Base-by-base conservation (phyloP, 345 rosid genomes). In the Salix purpurea region DNA sequence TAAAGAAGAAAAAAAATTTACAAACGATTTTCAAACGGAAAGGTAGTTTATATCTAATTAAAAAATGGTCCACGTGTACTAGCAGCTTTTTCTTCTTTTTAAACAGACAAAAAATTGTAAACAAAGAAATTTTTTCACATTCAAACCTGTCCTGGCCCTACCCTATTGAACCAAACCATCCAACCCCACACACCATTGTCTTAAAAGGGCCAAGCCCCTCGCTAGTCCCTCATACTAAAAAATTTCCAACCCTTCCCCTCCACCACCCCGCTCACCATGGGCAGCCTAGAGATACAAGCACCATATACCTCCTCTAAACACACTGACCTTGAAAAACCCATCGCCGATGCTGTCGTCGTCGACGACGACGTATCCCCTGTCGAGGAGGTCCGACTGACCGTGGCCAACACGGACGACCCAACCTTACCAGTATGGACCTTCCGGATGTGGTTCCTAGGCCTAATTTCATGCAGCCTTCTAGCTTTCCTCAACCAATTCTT, bases 401-500 rank as follows among this genome's bases (percentile, higher is more conserved):
- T 94, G 6, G 74, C 85, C 71, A 90, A 87, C 89, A 83, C 92
- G 40, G 98, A 92, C 81, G 96, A 94, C 70, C 91, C 90, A 0
- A 84, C 87, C 34, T 88, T 89, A 26, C 93, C 98, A 2, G 93
- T 92, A 32, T 92, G 97, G 96, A 94, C 98, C 19, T 94, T 92
- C 76, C 83, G 98, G 71, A 91, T 92, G 96, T 94, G 97, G 97
- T 82, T 87, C 79, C 69, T 94, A 71, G 97, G 98, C 30, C 71
- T 94, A 8, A 2, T 88, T 6, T 90, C 96, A 6, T 94, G 98
- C 40, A 78, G 81, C 2, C 90, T 92, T 39, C 91, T 94, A 11
- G 89, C 97, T 0, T 92, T 94, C 75, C 87, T 94, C 13, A 94
- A 90, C 92, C 93, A 89, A 42, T 92, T 94, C 90, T 90, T 94